Evolutionary conservation across 306 rosid genomes (phyloP).

Genomic region (Oemleria cerasiformis): DNA sequence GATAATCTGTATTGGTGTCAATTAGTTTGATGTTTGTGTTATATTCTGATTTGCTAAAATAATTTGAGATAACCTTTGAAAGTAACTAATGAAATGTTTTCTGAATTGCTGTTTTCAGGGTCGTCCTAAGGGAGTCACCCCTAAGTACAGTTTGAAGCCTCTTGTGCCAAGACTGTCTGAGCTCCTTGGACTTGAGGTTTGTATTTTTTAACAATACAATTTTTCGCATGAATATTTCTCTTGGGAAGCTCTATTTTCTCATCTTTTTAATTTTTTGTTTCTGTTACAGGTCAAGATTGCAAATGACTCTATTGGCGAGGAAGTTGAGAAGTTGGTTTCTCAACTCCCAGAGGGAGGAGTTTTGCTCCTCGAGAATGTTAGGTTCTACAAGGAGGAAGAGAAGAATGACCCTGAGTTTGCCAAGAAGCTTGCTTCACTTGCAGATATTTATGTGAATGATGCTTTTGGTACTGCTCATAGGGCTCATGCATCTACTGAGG

Average conservation of each 20-base stretch:
- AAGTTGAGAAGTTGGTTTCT: constrained; percentile 78
- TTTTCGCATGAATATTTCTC: neutral
- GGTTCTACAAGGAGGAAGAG: constrained; percentile 96
- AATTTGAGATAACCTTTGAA: neutral
- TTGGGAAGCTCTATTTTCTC: neutral
- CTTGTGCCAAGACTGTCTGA: constrained; percentile 85
- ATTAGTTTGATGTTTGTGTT: neutral
- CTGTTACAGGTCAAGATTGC: constrained; percentile 63
- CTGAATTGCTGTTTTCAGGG: constrained; percentile 57
- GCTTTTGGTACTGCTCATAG: constrained; percentile 97
- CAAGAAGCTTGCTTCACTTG: constrained; percentile 89
- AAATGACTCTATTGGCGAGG: constrained; percentile 70
- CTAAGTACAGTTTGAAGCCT: constrained; percentile 91
- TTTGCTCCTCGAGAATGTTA: constrained; percentile 88
- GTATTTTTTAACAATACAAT: neutral
- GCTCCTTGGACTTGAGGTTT: constrained; percentile 71
- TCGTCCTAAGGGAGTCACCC: constrained; percentile 96
- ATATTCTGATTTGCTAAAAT: neutral
- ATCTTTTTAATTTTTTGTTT: neutral
- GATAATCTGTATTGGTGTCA: neutral
- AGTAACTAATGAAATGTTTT: neutral
- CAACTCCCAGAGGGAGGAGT: constrained; percentile 79
- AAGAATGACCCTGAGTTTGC: constrained; percentile 92
- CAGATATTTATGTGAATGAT: constrained; percentile 89
- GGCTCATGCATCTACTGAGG: constrained; percentile 97